Conservation (phyloP, 805 yeast genomes). For the Wickerhamiella slavikovae region DNA sequence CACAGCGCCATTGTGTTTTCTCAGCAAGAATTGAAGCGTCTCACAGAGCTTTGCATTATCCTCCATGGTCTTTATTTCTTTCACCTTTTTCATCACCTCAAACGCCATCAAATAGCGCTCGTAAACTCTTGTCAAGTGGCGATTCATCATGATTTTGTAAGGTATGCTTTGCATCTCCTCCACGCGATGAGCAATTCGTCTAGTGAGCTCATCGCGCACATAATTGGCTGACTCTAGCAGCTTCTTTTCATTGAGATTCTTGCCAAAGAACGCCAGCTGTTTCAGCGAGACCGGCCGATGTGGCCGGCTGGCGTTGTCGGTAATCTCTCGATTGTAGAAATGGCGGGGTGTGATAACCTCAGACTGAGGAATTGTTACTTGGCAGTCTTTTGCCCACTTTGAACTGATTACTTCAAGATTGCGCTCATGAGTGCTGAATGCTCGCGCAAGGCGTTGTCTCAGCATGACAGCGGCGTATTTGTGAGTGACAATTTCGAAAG, state of each 20-base stretch:
- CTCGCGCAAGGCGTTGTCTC: too few species aligned
- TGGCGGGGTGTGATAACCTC: slow-evolving; percentile 43
- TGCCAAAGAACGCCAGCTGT: slow-evolving; percentile 80
- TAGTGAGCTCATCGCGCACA: slow-evolving; percentile 67
- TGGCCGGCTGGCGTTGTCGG: slow-evolving; percentile 37
- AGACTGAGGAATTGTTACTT: slow-evolving; percentile 19
- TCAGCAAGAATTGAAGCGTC: slow-evolving; percentile 38
- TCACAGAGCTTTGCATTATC: slow-evolving; percentile 60
- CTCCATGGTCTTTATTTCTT: slow-evolving; percentile 41
- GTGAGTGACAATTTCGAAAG: too few species aligned
- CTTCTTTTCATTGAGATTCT: slow-evolving; percentile 53
- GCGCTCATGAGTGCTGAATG: too few species aligned
- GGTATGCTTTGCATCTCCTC: slow-evolving; percentile 66
- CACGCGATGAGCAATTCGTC: slow-evolving; percentile 62
- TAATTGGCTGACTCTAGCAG: slow-evolving; percentile 71
- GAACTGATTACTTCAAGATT: too few species aligned
- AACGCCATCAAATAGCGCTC: slow-evolving; percentile 78
- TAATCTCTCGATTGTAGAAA: slow-evolving; percentile 58
- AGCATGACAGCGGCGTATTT: too few species aligned
- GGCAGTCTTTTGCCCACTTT: too few species aligned
- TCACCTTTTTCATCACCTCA: slow-evolving; percentile 60
- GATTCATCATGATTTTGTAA: slow-evolving; percentile 64
- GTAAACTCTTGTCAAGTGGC: slow-evolving; percentile 70
- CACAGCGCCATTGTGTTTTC: slow-evolving; percentile 58
- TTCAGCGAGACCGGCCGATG: slow-evolving; percentile 83